phyloP scores from a whole-genome alignment of 164 flowering plant species.

The Dillenia suffruticosa region DNA sequence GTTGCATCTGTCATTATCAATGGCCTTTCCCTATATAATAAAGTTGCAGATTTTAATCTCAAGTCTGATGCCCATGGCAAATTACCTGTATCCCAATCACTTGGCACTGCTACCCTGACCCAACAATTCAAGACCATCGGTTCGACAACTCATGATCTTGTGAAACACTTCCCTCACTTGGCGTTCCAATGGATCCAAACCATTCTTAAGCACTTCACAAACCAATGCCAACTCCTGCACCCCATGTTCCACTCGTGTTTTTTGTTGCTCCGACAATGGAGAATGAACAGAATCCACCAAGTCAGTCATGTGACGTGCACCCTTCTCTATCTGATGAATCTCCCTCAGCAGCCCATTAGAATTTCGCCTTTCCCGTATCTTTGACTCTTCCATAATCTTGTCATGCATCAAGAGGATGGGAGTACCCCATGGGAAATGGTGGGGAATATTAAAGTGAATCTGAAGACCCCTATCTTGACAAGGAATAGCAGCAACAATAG shows the following conservation, averaged over 20 bases:
- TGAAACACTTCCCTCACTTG: conserved; percentile 46
- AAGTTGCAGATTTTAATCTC: no score
- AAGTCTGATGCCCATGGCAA: no score
- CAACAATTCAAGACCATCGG: conserved; percentile 42
- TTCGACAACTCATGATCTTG: conserved; percentile 32
- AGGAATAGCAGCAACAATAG: conserved; percentile 58
- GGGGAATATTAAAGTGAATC: conserved; percentile 33
- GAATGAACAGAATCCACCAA: conserved; percentile 36
- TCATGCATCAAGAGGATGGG: conserved; percentile 32
- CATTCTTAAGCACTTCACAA: conserved; percentile 28
- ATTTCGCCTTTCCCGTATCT: conserved; percentile 36
- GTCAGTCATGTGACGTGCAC: conserved; percentile 25
- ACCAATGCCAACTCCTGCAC: conserved; percentile 24
- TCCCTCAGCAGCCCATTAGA: conserved; percentile 41
- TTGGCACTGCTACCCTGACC: conserved; percentile 3
- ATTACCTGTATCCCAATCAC: no score
- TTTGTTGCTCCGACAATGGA: conserved; percentile 36
- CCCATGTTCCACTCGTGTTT: conserved; percentile 23
- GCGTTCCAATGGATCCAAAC: conserved; percentile 43
- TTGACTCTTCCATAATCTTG: conserved; percentile 38
- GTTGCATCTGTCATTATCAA: no score
- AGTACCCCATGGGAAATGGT: conserved; percentile 38
- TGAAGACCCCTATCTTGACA: conserved; percentile 53
- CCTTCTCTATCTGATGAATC: conserved; percentile 35
- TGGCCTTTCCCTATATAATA: no score